These are phyloP conservation scores for Epichloe hybrida DNA, from an alignment of 2,329 filamentous ascomycete genomes.

Conservation along the genomic window DNA sequence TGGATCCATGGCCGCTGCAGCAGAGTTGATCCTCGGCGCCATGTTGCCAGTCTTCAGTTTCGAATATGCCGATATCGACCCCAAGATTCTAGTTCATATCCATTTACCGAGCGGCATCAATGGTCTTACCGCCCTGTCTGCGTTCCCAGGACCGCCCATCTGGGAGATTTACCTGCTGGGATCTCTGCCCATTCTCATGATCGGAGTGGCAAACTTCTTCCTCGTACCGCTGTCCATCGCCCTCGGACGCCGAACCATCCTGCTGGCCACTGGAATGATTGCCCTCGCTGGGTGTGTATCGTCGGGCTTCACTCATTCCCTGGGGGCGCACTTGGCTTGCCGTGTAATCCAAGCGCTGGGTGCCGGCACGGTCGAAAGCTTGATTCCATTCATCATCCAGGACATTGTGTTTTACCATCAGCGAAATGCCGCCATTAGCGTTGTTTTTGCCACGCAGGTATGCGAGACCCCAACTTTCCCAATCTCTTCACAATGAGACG, in stretches of 20 bases:
- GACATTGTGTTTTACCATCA: constrained; percentile 3
- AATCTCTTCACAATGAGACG: not conserved
- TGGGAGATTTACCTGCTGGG: constrained; percentile 2
- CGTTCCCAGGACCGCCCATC: not conserved
- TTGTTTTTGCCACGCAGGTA: constrained; percentile 2
- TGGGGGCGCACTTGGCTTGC: constrained; percentile 1
- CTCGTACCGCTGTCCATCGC: constrained; percentile 2
- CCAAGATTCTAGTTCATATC: not conserved
- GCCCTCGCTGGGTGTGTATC: constrained; percentile 1
- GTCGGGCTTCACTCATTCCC: not conserved
- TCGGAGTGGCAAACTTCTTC: constrained; percentile 1
- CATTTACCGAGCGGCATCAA: not conserved
- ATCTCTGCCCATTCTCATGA: not conserved
- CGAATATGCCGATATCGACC: constrained; percentile 1
- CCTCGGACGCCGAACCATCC: not conserved
- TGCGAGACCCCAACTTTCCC: not conserved
- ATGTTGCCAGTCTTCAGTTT: constrained; percentile 1
- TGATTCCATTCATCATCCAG: constrained; percentile 3
- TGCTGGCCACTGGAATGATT: not conserved
- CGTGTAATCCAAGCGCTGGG: constrained; percentile 1
- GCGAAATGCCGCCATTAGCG: not conserved
- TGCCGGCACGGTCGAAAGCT: constrained; percentile 1
- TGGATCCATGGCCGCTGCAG: constrained; percentile 1
- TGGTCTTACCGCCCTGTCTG: not conserved
- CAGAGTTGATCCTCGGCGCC: constrained; percentile 2